Evolutionary conservation across 179 eudicot species (phyloP).

Genomic region (Silene noctiflora): DNA sequence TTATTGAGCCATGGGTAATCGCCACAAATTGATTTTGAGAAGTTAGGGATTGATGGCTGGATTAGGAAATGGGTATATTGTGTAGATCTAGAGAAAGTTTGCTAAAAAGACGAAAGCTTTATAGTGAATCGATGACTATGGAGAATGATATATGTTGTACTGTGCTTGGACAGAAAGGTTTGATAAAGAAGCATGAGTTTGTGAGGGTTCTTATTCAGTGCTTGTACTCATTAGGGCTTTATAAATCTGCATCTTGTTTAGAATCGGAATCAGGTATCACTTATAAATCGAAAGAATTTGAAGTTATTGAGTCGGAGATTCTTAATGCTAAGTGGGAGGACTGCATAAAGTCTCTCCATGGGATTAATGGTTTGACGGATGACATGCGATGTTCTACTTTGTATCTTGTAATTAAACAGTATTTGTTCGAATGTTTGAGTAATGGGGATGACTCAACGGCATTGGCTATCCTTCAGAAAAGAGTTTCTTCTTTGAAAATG

Average conservation of each 20-base stretch:
- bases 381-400: conserved; percentile 63
- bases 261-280: conserved; percentile 71
- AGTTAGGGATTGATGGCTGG: conserved; percentile 31
- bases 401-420: conserved; percentile 56
- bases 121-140: conserved; percentile 34
- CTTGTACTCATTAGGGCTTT: conserved; percentile 60
- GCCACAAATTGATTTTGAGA: conserved; percentile 1
- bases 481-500: conserved; percentile 50
- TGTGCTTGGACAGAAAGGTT: conserved; percentile 54
- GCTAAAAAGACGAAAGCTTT: conserved; percentile 33
- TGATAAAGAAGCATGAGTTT: conserved; percentile 71
- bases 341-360: conserved; percentile 45
- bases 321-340: conserved; percentile 62
- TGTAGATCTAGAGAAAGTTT: conserved; percentile 27
- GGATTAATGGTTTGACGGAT: conserved; percentile 48
- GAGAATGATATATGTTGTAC: conserved; percentile 33
- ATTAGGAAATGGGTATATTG: conserved; percentile 32
- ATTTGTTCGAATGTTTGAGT: conserved; percentile 53
- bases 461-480: conserved; percentile 52
- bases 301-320: conserved; percentile 50
- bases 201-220: conserved; percentile 76
- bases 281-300: conserved; percentile 51
- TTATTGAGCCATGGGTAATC: not conserved
- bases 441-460: conserved; percentile 54
- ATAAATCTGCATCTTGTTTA: conserved; percentile 57